phyloP scores from a whole-genome alignment of 2,329 filamentous ascomycete genomes.

The Stemphylium lycopersici region DNA sequence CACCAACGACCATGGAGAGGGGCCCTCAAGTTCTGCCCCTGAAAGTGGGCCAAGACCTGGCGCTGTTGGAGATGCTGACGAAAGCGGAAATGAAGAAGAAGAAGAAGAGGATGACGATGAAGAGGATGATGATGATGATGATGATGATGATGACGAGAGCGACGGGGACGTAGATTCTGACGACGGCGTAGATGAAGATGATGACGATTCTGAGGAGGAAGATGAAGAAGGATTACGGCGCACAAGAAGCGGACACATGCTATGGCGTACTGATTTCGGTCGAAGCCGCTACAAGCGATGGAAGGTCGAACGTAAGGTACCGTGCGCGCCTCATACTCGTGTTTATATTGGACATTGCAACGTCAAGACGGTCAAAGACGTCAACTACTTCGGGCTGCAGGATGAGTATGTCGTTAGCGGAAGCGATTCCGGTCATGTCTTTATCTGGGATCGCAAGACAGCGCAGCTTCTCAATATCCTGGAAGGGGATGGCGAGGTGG shows the following conservation, averaged over 20 bases:
- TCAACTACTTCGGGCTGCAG: conserved; percentile 70
- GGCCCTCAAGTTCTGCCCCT: conserved; percentile 6
- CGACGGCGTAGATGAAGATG: conserved; percentile 41
- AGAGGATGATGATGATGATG: conserved; percentile 30
- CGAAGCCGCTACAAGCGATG: conserved; percentile 53
- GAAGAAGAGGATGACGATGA: conserved; percentile 38
- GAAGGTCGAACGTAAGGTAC: conserved; percentile 60
- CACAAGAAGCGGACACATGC: conserved; percentile 48
- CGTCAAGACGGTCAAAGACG: conserved; percentile 70
- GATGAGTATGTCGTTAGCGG: conserved; percentile 73
- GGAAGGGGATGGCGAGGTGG: conserved; percentile 71
- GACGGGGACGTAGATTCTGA: conserved; percentile 36
- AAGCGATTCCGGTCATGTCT: conserved; percentile 69
- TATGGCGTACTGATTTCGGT: conserved; percentile 58
- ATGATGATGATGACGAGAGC: conserved; percentile 32
- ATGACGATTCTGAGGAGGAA: conserved; percentile 36
- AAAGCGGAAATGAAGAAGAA: conserved; percentile 37
- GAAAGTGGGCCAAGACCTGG: neutral
- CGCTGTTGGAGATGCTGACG: neutral
- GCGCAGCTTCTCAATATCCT: conserved; percentile 67
- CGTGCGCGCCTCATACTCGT: conserved; percentile 63
- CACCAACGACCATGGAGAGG: conserved; percentile 12
- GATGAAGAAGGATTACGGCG: conserved; percentile 42
- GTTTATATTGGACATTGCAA: conserved; percentile 70
- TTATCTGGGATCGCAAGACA: conserved; percentile 72